These are phyloP conservation scores for Colletotrichum cereale DNA, from an alignment of 2,329 filamentous ascomycete genomes.

Conservation along the genomic window DNA sequence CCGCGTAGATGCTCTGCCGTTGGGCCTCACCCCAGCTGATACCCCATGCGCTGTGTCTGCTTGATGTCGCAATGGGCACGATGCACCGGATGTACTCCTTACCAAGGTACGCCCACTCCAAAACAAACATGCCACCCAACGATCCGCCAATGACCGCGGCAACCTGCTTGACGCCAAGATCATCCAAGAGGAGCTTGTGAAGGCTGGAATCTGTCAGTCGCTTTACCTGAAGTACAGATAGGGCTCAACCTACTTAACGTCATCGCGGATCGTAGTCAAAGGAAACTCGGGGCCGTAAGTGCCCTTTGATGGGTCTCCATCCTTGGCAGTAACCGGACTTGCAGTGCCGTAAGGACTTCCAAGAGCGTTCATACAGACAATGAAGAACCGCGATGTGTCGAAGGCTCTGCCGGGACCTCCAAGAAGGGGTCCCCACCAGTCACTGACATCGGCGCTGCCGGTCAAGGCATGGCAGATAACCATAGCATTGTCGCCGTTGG, in stretches of 20 bases:
- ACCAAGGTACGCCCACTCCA: slow-evolving; percentile 93
- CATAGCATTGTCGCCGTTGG: slow-evolving; percentile 75
- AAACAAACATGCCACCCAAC: slow-evolving; percentile 90
- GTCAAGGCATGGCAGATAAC: slow-evolving; percentile 87
- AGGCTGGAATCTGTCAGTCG: slow-evolving; percentile 62
- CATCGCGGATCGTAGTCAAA: slow-evolving; percentile 92
- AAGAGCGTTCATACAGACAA: slow-evolving; percentile 87
- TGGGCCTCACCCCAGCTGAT: slow-evolving; percentile 94
- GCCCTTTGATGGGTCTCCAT: slow-evolving; percentile 79
- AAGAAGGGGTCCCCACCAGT: slow-evolving; percentile 90
- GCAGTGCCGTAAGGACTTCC: slow-evolving; percentile 89
- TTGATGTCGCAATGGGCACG: slow-evolving; percentile 87
- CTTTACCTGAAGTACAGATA: background rate
- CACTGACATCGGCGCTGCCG: slow-evolving; percentile 84
- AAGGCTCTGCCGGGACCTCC: slow-evolving; percentile 84
- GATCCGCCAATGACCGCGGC: slow-evolving; percentile 86
- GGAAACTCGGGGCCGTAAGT: slow-evolving; percentile 97
- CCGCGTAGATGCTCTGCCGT: slow-evolving; percentile 94
- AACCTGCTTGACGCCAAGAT: slow-evolving; percentile 82
- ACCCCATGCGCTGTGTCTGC: slow-evolving; percentile 87
- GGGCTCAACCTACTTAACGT: slow-evolving; percentile 81
- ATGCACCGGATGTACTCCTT: slow-evolving; percentile 85
- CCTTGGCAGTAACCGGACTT: slow-evolving; percentile 89
- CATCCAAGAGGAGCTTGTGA: slow-evolving; percentile 84
- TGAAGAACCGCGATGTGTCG: slow-evolving; percentile 85